A percentile compares a stretch with the other conserved stretches of the same genome.
Evolutionary conservation across 805 yeast genomes (phyloP).

Genomic region (Clavispora santaluciae): DNA sequence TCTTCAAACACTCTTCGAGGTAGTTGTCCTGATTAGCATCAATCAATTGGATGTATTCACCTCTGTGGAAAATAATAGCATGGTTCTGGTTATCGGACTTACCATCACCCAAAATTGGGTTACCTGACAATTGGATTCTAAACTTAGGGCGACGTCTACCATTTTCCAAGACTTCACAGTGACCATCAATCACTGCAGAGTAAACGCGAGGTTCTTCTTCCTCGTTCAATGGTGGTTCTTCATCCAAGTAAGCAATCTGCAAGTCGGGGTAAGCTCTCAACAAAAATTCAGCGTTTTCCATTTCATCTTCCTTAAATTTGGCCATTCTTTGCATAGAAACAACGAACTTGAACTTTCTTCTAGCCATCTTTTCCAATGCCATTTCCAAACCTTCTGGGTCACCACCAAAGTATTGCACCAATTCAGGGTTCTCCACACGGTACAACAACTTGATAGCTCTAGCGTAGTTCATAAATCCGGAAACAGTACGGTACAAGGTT

Average conservation of each 20-base stretch:
- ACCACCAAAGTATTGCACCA: slow-evolving; percentile 97
- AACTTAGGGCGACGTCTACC: slow-evolving; percentile 54
- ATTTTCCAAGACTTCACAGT: slow-evolving; percentile 53
- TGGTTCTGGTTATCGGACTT: slow-evolving; percentile 81
- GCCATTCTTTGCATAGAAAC: slow-evolving; percentile 62
- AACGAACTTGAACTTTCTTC: slow-evolving; percentile 59
- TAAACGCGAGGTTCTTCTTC: slow-evolving; percentile 49
- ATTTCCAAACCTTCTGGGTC: slow-evolving; percentile 95
- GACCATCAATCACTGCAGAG: slow-evolving; percentile 69
- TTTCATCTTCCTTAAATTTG: slow-evolving; percentile 51
- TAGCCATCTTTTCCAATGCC: slow-evolving; percentile 75
- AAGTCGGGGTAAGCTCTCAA: slow-evolving; percentile 64
- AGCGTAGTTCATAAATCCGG: slow-evolving; percentile 45
- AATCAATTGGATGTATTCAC: slow-evolving; percentile 74
- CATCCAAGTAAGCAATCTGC: slow-evolving; percentile 59
- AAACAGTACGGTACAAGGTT: slow-evolving; percentile 43
- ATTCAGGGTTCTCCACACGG: slow-evolving; percentile 48
- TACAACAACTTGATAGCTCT: slow-evolving; percentile 41
- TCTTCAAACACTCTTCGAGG: slow-evolving; percentile 75
- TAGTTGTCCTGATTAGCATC: slow-evolving; percentile 86
- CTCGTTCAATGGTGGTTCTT: slow-evolving; percentile 48
- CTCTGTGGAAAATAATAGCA: slow-evolving; percentile 68
- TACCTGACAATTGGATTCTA: slow-evolving; percentile 64
- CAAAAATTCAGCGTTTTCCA: slow-evolving; percentile 53
- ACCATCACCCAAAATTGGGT: slow-evolving; percentile 82